Conservation (phyloP, 2,329 filamentous ascomycete species). For the Tothia fuscella region DNA sequence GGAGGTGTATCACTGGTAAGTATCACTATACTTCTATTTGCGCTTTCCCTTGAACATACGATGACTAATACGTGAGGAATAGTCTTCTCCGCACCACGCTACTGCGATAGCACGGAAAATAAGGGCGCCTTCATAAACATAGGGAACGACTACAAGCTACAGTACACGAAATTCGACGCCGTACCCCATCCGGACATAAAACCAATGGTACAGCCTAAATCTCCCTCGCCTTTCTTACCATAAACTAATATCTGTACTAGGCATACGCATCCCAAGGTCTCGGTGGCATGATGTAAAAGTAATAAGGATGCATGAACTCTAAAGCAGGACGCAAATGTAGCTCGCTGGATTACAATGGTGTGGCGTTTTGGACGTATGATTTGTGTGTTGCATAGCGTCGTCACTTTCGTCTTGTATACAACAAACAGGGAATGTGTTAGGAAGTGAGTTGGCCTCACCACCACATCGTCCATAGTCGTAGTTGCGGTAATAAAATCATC, state of each 20-base stretch:
- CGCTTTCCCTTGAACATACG: no score
- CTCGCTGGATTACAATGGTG: no score
- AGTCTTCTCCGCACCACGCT: conserved; percentile 96
- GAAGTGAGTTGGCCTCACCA: no score
- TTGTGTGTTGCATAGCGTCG: no score
- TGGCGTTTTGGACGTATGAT: no score
- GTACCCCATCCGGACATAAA: conserved; percentile 92
- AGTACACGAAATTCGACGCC: conserved; percentile 88
- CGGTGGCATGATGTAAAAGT: conserved; percentile 56
- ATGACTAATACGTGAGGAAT: no score
- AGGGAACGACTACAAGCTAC: conserved; percentile 77
- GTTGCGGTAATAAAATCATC: no score
- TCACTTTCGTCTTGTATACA: no score
- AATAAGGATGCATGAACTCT: no score
- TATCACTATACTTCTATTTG: conserved; percentile 13
- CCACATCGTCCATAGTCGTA: no score
- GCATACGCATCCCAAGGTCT: conserved; percentile 74
- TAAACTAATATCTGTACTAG: neutral
- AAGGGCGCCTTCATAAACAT: conserved; percentile 98
- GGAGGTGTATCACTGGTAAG: conserved; percentile 82
- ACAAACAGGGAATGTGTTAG: no score
- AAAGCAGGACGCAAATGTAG: no score
- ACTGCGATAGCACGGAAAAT: conserved; percentile 97
- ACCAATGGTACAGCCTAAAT: conserved; percentile 50
- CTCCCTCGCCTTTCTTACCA: neutral